Percentiles rank a stretch among this genome's conserved stretches.
Evolutionary conservation across 2,329 filamentous ascomycete species (phyloP).

Genomic region (Aspergillus awamori): DNA sequence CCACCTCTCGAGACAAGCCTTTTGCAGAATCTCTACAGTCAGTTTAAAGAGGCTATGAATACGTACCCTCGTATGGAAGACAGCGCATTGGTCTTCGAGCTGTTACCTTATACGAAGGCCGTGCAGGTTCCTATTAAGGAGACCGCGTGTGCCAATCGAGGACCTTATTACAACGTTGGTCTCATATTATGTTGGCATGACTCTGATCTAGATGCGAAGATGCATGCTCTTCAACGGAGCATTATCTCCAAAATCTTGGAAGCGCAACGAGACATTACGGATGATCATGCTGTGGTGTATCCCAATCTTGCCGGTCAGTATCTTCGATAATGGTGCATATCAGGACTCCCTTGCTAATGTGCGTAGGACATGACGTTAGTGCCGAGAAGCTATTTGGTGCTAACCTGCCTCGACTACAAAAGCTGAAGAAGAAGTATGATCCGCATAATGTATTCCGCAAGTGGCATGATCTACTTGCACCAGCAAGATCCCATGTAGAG

Average conservation of each 20-base stretch:
- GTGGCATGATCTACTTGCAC: slow-evolving; percentile 7
- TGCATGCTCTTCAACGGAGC: not conserved
- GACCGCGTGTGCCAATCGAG: slow-evolving; percentile 14
- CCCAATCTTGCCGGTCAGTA: slow-evolving; percentile 17
- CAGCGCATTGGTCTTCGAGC: slow-evolving; percentile 15
- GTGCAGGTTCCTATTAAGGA: slow-evolving; percentile 12
- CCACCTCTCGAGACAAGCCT: slow-evolving; percentile 2
- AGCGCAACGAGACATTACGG: not conserved
- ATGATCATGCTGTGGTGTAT: not conserved
- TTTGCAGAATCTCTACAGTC: not conserved
- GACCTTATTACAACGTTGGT: slow-evolving; percentile 10
- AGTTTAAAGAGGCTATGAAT: slow-evolving; percentile 10
- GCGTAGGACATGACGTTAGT: slow-evolving; percentile 11
- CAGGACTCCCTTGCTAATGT: not conserved
- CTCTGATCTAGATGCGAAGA: slow-evolving; percentile 2
- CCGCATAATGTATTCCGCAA: slow-evolving; percentile 21
- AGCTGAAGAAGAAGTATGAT: slow-evolving; percentile 22
- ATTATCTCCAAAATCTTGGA: slow-evolving; percentile 4
- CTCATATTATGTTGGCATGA: slow-evolving; percentile 15
- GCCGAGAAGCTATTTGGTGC: slow-evolving; percentile 6
- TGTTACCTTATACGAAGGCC: slow-evolving; percentile 10
- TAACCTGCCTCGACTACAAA: slow-evolving; percentile 9
- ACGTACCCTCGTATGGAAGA: slow-evolving; percentile 3
- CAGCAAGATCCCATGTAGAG: not conserved
- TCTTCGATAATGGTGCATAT: not conserved